A percentile compares a stretch with the other conserved stretches of the same genome.
These are phyloP conservation scores for Exidia glandulosa DNA, from an alignment of 768 basidiomycete species.

Conservation along the genomic window DNA sequence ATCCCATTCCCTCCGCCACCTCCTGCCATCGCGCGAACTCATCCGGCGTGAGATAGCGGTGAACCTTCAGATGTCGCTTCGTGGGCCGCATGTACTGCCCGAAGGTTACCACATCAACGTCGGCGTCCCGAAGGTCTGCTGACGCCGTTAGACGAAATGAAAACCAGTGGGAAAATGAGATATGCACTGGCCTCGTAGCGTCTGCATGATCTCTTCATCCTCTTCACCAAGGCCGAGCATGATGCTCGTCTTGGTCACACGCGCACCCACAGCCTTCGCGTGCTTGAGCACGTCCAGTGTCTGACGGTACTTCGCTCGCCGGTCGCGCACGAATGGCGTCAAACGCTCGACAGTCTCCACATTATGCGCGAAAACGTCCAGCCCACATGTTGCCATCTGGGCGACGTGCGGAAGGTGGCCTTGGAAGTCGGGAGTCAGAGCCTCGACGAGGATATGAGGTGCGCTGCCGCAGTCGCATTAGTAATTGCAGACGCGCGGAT, in stretches of 20 bases:
- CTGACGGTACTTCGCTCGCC: constrained; percentile 82
- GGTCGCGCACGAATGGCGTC: constrained; percentile 91
- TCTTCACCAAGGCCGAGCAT: constrained; percentile 97
- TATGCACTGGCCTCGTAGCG: constrained; percentile 58
- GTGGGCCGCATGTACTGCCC: constrained; percentile 99
- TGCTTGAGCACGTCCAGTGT: constrained; percentile 71
- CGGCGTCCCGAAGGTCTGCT: constrained; percentile 72
- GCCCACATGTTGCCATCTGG: constrained; percentile 78
- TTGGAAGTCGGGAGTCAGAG: constrained; percentile 88
- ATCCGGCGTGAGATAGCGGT: constrained; percentile 86
- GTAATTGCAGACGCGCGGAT: background rate
- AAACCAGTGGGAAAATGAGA: background rate
- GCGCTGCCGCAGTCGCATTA: constrained; percentile 40
- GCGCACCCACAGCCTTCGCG: constrained; percentile 74
- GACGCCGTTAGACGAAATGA: background rate
- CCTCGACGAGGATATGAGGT: constrained; percentile 92
- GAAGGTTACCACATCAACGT: constrained; percentile 97
- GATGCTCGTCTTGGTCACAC: constrained; percentile 93
- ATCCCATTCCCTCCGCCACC: constrained; percentile 86
- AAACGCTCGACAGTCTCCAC: constrained; percentile 91
- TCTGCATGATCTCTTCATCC: constrained; percentile 67
- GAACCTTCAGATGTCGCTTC: constrained; percentile 98
- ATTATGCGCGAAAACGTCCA: constrained; percentile 98
- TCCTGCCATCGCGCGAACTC: constrained; percentile 90
- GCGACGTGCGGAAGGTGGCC: constrained; percentile 67